Evolutionary conservation across 495 filamentous ascomycete genomes (phyloP).

Genomic region (Penicillium cosmopolitanum): DNA sequence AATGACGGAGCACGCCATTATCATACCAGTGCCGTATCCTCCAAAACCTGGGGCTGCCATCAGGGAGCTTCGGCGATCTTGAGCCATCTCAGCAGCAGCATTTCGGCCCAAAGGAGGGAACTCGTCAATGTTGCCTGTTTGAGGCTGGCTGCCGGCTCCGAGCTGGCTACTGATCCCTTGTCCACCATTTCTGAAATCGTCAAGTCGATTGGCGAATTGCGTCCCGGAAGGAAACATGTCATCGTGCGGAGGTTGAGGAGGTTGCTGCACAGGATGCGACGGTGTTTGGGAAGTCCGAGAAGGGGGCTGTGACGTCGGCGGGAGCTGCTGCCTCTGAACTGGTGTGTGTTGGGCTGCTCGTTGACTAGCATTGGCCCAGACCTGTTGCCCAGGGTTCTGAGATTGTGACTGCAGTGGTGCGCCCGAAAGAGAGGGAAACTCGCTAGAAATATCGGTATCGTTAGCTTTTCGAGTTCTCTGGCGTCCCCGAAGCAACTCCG

Average conservation of each 20-base stretch:
- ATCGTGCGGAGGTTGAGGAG: conserved; percentile 61
- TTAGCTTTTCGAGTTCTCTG: conserved; percentile 21
- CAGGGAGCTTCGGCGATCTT: conserved; percentile 65
- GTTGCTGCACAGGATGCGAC: conserved; percentile 60
- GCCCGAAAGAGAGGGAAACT: conserved; percentile 83
- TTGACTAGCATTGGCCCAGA: conserved; percentile 70
- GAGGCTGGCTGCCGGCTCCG: conserved; percentile 59
- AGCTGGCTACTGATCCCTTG: conserved; percentile 65
- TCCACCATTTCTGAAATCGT: conserved; percentile 61
- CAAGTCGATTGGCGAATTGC: conserved; percentile 57
- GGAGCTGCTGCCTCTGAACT: conserved; percentile 68
- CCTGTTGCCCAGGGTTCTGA: conserved; percentile 58
- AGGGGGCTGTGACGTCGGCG: conserved; percentile 50
- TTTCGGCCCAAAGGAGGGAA: conserved; percentile 82
- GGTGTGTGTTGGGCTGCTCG: conserved; percentile 61
- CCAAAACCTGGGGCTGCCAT: conserved; percentile 70
- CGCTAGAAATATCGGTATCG: conserved; percentile 50
- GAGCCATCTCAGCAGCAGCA: conserved; percentile 68
- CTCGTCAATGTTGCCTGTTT: conserved; percentile 73
- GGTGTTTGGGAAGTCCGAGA: conserved; percentile 55
- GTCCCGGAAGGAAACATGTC: conserved; percentile 54
- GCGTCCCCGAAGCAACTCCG: conserved; percentile 9
- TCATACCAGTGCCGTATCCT: conserved; percentile 50
- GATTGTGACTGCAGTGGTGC: conserved; percentile 66
- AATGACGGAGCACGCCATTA: conserved; percentile 24